Evolutionary conservation across 2,329 filamentous ascomycete genomes (phyloP).

Genomic region (Bipolaris gigantea): DNA sequence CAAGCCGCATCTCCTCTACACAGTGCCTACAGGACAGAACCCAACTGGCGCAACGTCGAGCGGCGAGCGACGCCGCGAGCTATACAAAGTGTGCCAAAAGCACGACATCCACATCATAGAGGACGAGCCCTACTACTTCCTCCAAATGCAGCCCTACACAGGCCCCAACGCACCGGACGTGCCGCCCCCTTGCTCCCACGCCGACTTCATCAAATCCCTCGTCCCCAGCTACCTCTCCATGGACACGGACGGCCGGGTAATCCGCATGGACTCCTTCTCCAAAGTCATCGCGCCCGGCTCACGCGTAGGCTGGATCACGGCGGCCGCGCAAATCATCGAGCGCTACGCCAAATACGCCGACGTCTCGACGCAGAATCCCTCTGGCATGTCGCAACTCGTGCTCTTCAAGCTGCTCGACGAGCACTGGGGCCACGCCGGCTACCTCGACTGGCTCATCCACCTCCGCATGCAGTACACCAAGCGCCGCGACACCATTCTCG

Average conservation of each 20-base stretch:
- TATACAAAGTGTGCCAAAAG: slow-evolving; percentile 79
- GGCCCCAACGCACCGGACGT: slow-evolving; percentile 55
- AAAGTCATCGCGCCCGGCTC: slow-evolving; percentile 86
- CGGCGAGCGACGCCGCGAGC: slow-evolving; percentile 64
- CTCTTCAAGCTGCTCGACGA: slow-evolving; percentile 91
- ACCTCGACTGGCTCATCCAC: slow-evolving; percentile 84
- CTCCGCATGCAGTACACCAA: slow-evolving; percentile 79
- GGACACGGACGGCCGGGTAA: slow-evolving; percentile 82
- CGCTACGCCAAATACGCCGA: slow-evolving; percentile 82
- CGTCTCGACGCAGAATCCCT: slow-evolving; percentile 80
- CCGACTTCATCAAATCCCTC: slow-evolving; percentile 73
- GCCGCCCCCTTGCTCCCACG: slow-evolving; percentile 62
- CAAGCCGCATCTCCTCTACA: slow-evolving; percentile 71
- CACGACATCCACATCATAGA: slow-evolving; percentile 87
- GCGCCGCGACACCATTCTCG: slow-evolving; percentile 74
- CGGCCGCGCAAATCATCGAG: slow-evolving; percentile 80
- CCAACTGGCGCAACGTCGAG: slow-evolving; percentile 85
- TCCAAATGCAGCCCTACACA: slow-evolving; percentile 81
- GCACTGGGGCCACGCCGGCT: slow-evolving; percentile 89
- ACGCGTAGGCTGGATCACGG: slow-evolving; percentile 86
- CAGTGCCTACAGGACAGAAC: slow-evolving; percentile 82
- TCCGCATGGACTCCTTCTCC: slow-evolving; percentile 90
- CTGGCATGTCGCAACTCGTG: slow-evolving; percentile 79
- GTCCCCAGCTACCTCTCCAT: slow-evolving; percentile 77
- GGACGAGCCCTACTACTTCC: slow-evolving; percentile 93